A percentile compares a stretch with the other conserved stretches of the same genome.
Conservation (phyloP, 306 rosid species). For the Heteromeles arbutifolia region DNA sequence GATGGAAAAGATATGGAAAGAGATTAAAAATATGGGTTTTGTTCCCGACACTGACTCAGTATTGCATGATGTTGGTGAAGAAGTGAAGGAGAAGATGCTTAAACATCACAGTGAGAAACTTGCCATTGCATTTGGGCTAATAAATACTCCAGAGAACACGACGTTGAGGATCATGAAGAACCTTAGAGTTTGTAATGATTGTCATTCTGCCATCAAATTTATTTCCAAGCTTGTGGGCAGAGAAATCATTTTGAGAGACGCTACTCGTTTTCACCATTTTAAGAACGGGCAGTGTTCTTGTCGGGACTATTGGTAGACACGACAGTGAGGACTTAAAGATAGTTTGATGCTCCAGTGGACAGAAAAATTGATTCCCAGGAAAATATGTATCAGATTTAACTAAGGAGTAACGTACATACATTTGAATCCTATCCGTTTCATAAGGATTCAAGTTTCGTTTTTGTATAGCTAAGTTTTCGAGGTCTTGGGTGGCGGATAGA, state of each 20-base stretch:
- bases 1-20: conserved; percentile 69
- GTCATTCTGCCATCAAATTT: conserved; percentile 76
- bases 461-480: neutral
- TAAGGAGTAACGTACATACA: too few species aligned
- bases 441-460: neutral
- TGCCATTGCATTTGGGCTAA: conserved; percentile 67
- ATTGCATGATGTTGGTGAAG: conserved; percentile 65
- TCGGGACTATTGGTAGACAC: conserved; percentile 70
- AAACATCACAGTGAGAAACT: conserved; percentile 80
- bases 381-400: too few species aligned
- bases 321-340: neutral
- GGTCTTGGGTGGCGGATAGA: conserved; percentile 13
- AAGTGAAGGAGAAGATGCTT: conserved; percentile 71
- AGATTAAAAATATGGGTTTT: conserved; percentile 76
- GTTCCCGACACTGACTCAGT: conserved; percentile 48
- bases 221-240: conserved; percentile 76
- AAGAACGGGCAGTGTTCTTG: conserved; percentile 75
- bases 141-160: conserved; percentile 56
- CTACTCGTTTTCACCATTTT: conserved; percentile 82
- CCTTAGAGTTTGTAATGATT: conserved; percentile 84
- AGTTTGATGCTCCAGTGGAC: neutral
- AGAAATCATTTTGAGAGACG: conserved; percentile 75
- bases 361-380: too few species aligned
- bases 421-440: too few species aligned
- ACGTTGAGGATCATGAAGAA: conserved; percentile 73